Evolutionary conservation across 495 filamentous ascomycete genomes (phyloP).

Genomic region (Mytilinidion resinicola): DNA sequence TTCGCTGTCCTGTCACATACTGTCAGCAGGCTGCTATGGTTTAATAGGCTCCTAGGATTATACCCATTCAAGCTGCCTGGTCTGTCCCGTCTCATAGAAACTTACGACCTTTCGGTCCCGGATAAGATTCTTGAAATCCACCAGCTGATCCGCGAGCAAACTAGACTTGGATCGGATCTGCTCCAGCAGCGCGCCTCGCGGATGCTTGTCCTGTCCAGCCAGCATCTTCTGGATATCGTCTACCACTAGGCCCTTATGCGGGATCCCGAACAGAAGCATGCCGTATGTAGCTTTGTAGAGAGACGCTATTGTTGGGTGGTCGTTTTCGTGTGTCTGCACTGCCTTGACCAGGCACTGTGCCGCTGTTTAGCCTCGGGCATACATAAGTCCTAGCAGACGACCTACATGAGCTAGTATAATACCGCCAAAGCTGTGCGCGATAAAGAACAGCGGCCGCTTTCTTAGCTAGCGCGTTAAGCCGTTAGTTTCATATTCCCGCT

Average conservation of each 20-base stretch:
- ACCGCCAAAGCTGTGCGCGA: slow-evolving; percentile 7
- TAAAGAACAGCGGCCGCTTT: slow-evolving; percentile 9
- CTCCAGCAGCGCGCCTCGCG: slow-evolving; percentile 24
- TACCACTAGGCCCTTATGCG: slow-evolving; percentile 33
- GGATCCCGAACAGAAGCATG: slow-evolving; percentile 35
- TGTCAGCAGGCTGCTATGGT: neutral
- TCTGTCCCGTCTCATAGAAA: slow-evolving; percentile 35
- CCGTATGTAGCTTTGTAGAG: slow-evolving; percentile 36
- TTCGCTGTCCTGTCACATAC: neutral
- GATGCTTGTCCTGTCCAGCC: slow-evolving; percentile 24
- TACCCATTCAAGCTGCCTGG: slow-evolving; percentile 25
- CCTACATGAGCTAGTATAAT: too few species aligned
- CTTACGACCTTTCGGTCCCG: slow-evolving; percentile 32
- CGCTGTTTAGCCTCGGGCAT: neutral
- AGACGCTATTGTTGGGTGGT: slow-evolving; percentile 31
- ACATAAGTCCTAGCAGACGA: neutral
- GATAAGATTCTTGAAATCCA: slow-evolving; percentile 28
- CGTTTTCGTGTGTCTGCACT: slow-evolving; percentile 23
- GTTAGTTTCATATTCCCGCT: neutral
- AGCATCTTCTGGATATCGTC: slow-evolving; percentile 35
- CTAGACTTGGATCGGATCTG: slow-evolving; percentile 24
- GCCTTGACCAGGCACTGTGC: slow-evolving; percentile 32
- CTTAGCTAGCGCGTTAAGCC: neutral
- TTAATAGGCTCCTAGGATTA: neutral
- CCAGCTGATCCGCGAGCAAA: slow-evolving; percentile 21